Base-by-base conservation (phyloP, 768 basidiomycete species). In the Panus rudis region DNA sequence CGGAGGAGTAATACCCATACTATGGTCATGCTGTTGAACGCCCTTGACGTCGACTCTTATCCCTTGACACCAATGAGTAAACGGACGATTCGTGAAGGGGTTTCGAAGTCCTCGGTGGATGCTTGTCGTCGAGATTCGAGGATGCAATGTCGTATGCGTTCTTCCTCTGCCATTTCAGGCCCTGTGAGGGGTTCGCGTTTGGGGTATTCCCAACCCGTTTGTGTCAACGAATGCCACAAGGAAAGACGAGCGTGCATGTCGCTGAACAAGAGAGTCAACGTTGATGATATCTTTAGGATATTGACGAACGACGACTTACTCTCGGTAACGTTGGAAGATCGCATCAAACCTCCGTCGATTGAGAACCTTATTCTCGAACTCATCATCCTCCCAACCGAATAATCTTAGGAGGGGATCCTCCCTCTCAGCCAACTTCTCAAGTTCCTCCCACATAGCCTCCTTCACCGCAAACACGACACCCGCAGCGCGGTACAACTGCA, bases 361-460 rank as follows among this genome's bases (percentile, higher is more conserved):
- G 17, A 25, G 27, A n/a, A 35, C 20, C 45, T 41, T 26, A 13
- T 14, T 20, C 27, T 37, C 37, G n/a, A 26, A 45, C 8, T 47
- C 46, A 17, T 22, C 45, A 4, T 24, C 33, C 14, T 42, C 34
- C 49, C 49, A 47, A 10, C 46, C 46, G 34, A 42, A 32, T 27
- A 19, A 14, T 19, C 7, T 32, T 21, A 50, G 25, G 25, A 33
- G 10, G 20, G 30, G 22, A 12, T 46, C 44, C 21, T 33, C 23
- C 24, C n/a, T 28, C 39, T 45, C 31, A 19, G 30, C 39, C n/a
- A 11, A 16, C 6, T 35, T 22, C 31, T 41, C 16, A 3, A 50
- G 40, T 27, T 42, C 45, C 16, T 48, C 50, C 50, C 50, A 51
- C 50, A 51, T 51, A 11, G 46, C 42, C 38, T 51, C 50, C 28